Evolutionary conservation across 768 basidiomycete genomes (phyloP), one percentile per base, ranked within the genome.

Genomic region (Jaapia argillacea): DNA sequence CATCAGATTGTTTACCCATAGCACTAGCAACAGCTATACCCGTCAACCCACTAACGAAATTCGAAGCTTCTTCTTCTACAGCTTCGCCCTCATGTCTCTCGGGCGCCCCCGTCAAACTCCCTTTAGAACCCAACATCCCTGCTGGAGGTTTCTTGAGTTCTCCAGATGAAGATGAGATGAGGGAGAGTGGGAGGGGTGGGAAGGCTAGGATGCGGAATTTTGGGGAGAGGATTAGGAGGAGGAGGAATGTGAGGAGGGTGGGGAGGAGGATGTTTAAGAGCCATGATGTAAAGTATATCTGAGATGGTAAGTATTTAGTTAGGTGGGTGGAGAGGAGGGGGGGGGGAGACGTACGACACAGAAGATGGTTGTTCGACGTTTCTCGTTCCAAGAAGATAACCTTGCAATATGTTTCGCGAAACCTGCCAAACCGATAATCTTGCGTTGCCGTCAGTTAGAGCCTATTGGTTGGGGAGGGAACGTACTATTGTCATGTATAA

Each of bases 261-360:
- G 66, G 61, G n/a, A 58, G 49, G 42, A 71, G 53, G 22, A 66
- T 45, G 23, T 64, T 55, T 38, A 55, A 51, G 43, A 49, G 55
- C 69, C 69, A 71, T 1, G 65, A 61, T 4, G 57, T n/a, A 38
- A 58, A 54, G 48, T 71, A 71, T 23, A 58, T n/a, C n/a, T n/a
- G n/a, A n/a, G n/a, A n/a, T n/a, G n/a, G n/a, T n/a, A n/a, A n/a
- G n/a, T n/a, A n/a, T n/a, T n/a, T n/a, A n/a, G n/a, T n/a, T n/a
- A n/a, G n/a, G n/a, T n/a, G n/a, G n/a, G n/a, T n/a, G n/a, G n/a
- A n/a, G n/a, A n/a, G n/a, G n/a, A n/a, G n/a, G n/a, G n/a, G n/a
- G n/a, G n/a, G n/a, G n/a, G n/a, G n/a, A n/a, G n/a, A n/a, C n/a
- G 46, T 48, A 57, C 61, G 40, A 52, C 55, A 48, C 50, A 58